phyloP scores from a whole-genome alignment of 2,329 filamentous ascomycete species.

The Aspergillus quadrilineatus region DNA sequence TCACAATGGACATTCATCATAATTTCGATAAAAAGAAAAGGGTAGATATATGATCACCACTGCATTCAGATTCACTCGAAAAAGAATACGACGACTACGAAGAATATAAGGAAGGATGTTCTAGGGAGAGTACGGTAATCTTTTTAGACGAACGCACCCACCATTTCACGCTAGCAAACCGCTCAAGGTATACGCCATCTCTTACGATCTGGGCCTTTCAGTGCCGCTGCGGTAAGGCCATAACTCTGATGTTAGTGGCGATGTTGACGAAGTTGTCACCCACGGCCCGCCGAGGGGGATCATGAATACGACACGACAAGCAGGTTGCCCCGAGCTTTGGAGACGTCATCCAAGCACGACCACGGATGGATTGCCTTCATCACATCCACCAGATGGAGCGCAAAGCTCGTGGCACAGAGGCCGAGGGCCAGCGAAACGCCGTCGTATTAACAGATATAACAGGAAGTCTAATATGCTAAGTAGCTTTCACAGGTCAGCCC shows the following conservation, averaged over 20 bases:
- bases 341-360: constrained; percentile 27
- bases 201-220: constrained; percentile 53
- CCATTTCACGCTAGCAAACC: constrained; percentile 48
- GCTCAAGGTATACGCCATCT: constrained; percentile 55
- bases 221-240: constrained; percentile 44
- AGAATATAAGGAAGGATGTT: constrained; percentile 42
- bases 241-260: constrained; percentile 30
- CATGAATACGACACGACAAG: constrained; percentile 34
- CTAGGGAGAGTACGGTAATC: constrained; percentile 43
- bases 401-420: no score
- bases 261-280: constrained; percentile 53
- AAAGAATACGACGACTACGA: constrained; percentile 44
- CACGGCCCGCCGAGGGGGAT: constrained; percentile 57
- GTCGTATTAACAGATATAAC: no score
- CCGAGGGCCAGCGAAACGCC: no score
- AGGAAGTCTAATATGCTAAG: no score
- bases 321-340: constrained; percentile 34
- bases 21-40: no score
- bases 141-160: constrained; percentile 54
- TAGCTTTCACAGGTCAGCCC: constrained; percentile 14
- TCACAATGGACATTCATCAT: constrained; percentile 37
- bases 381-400: constrained; percentile 51
- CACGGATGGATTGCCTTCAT: constrained; percentile 42
- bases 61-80: constrained; percentile 28
- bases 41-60: constrained; percentile 15